Base-by-base conservation (phyloP, 164 flowering plant genomes). In the Macadamia integrifolia region DNA sequence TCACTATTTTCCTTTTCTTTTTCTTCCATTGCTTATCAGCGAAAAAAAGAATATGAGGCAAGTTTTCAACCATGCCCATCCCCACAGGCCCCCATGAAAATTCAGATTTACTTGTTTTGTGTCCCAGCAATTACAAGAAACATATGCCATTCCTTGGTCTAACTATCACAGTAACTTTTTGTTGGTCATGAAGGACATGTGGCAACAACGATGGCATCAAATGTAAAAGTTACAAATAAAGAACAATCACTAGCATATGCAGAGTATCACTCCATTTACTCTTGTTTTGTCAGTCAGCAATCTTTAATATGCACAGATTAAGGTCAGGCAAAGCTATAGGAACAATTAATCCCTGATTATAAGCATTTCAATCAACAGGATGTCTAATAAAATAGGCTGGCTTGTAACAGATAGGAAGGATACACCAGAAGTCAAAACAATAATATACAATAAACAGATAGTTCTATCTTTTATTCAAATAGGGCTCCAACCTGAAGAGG, bases 401-500 rank as follows among this genome's bases (percentile, higher is more conserved):
- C 6, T 61, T 18, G 1, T 35, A 61, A 32, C 32, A 13, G 62
- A 35, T 14, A 40, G 5, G 6, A 32, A 0, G 17, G 9, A 14
- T 1, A 60, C 1, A 8, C 14, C 31, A 23, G 28, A 60, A 69
- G 49, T 23, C 46, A 49, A 52, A 52, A 8, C 6, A 52, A 52
- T 65, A 14, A 60, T 46, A 35, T 4, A 35, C 40, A 35, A 35
- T 35, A 1, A 1, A 35, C 40, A 35, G 40, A 35, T 4, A 35
- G 40, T 35, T 35, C 40, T 35, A 35, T 35, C n/a, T n/a, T 43
- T 0, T 40, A 49, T 11, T 60, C 40, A 17, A 31, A 65, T 61
- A 61, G 14, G 55, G 32, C 68, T 71, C 83, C 62, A 69, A 94
- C 99, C 97, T 94, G 99, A 75, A 94, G 93, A 59, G 99, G 97